These are phyloP conservation scores for Kondoa malvinella DNA, from an alignment of 768 basidiomycete genomes.

Conservation along the genomic window DNA sequence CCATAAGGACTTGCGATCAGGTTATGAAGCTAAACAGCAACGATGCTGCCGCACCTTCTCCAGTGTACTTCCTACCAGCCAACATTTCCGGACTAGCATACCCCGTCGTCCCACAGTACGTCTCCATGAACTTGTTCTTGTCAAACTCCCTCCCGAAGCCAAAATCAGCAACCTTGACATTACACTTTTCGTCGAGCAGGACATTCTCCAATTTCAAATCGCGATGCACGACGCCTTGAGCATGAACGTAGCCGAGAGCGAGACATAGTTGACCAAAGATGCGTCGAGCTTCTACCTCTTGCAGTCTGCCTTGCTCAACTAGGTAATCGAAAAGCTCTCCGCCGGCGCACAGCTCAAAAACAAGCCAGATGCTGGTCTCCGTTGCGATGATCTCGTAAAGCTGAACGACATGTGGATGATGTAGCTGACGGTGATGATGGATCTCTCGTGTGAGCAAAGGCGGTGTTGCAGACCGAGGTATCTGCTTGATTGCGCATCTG, in stretches of 20 bases:
- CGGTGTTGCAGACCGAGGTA: conserved; percentile 48
- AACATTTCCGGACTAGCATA: conserved; percentile 95
- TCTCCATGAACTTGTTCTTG: conserved; percentile 65
- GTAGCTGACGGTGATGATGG: conserved; percentile 90
- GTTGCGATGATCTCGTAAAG: conserved; percentile 97
- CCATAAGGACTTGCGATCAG: conserved; percentile 2
- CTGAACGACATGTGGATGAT: conserved; percentile 86
- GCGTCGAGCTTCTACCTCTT: conserved; percentile 63
- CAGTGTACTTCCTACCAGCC: conserved; percentile 62
- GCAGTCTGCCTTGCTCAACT: conserved; percentile 74
- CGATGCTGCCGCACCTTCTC: conserved; percentile 48
- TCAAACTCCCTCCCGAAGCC: conserved; percentile 96
- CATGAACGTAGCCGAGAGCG: conserved; percentile 81
- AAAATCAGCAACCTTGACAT: conserved; percentile 93
- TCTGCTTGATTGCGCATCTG: conserved; percentile 92
- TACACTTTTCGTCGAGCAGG: conserved; percentile 47
- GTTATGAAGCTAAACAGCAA: background rate
- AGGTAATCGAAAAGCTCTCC: conserved; percentile 98
- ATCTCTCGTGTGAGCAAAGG: conserved; percentile 87
- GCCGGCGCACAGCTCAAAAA: conserved; percentile 88
- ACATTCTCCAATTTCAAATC: conserved; percentile 96
- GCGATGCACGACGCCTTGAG: conserved; percentile 82
- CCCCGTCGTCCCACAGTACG: conserved; percentile 89
- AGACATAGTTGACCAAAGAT: conserved; percentile 94
- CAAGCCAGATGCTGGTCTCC: conserved; percentile 86